phyloP scores from a whole-genome alignment of 2,329 filamentous ascomycete species.

The Alternaria tenuissima region DNA sequence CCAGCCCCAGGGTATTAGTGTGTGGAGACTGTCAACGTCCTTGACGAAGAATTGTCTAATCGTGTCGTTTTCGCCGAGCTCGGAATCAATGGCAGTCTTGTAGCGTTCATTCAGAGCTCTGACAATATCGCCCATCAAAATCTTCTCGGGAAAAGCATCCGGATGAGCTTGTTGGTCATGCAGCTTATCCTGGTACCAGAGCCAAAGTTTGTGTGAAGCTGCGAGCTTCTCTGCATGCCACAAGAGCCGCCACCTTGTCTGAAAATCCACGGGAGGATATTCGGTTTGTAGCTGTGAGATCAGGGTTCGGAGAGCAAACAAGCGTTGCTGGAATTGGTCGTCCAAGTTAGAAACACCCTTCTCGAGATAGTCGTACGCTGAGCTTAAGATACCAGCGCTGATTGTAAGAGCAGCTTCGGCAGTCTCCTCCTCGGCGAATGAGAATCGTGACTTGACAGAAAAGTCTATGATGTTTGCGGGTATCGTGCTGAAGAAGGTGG shows the following conservation, averaged over 20 bases:
- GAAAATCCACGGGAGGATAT: constrained; percentile 69
- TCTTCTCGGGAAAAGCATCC: constrained; percentile 67
- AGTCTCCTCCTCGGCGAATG: constrained; percentile 75
- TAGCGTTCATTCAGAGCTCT: constrained; percentile 78
- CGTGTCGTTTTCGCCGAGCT: constrained; percentile 75
- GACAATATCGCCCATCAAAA: constrained; percentile 77
- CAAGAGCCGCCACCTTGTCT: constrained; percentile 80
- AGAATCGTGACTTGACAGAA: constrained; percentile 69
- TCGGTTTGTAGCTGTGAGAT: constrained; percentile 74
- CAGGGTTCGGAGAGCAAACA: constrained; percentile 77
- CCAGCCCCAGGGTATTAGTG: constrained; percentile 77
- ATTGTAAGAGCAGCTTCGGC: constrained; percentile 78
- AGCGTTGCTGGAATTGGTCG: constrained; percentile 77
- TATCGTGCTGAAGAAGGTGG: constrained; percentile 87
- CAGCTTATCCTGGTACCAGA: constrained; percentile 74
- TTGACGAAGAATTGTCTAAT: constrained; percentile 85
- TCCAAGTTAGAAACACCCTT: constrained; percentile 79
- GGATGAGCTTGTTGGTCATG: constrained; percentile 73
- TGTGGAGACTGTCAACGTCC: constrained; percentile 71
- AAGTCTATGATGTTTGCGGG: constrained; percentile 90
- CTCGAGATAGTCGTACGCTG: constrained; percentile 76
- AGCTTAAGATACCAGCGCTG: constrained; percentile 82
- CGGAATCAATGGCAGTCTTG: constrained; percentile 71
- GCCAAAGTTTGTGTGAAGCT: constrained; percentile 82
- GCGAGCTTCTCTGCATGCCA: constrained; percentile 90